Evolutionary conservation across 2,329 filamentous ascomycete genomes (phyloP).

Genomic region (Pleurostoma richardsiae): DNA sequence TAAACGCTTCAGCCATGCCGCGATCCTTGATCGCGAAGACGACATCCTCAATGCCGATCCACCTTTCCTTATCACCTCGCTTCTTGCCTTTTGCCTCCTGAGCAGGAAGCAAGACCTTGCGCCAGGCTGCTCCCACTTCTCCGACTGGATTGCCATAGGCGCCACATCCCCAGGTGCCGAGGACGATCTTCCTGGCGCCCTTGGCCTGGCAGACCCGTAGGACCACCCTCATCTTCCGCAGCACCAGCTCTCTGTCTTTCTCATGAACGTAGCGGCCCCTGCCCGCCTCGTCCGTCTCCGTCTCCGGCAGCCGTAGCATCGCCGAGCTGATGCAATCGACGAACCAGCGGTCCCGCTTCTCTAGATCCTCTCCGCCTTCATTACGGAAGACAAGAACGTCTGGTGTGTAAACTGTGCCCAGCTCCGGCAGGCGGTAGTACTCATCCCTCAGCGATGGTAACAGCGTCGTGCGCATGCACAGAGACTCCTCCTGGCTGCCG

Average conservation of each 20-base stretch:
- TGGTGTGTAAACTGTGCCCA: slow-evolving; percentile 49
- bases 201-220: slow-evolving; percentile 44
- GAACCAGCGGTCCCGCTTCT: slow-evolving; percentile 48
- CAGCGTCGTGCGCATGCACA: slow-evolving; percentile 57
- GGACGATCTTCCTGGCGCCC: slow-evolving; percentile 42
- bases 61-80: slow-evolving; percentile 15
- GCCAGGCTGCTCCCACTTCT: slow-evolving; percentile 54
- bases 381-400: slow-evolving; percentile 55
- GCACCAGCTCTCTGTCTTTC: slow-evolving; percentile 44
- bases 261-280: slow-evolving; percentile 32
- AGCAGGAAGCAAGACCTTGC: slow-evolving; percentile 30
- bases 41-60: slow-evolving; percentile 43
- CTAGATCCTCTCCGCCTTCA: slow-evolving; percentile 22
- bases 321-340: slow-evolving; percentile 54
- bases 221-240: slow-evolving; percentile 53
- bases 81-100: slow-evolving; percentile 3
- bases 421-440: slow-evolving; percentile 55
- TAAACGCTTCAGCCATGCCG: slow-evolving; percentile 47
- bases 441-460: slow-evolving; percentile 51
- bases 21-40: slow-evolving; percentile 53
- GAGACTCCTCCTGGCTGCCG: slow-evolving; percentile 55
- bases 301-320: slow-evolving; percentile 54
- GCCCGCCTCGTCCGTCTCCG: slow-evolving; percentile 27
- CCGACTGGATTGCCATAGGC: slow-evolving; percentile 57
- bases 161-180: slow-evolving; percentile 63